Base-by-base conservation (phyloP, 306 rosid genomes). In the Sindora glabra region DNA sequence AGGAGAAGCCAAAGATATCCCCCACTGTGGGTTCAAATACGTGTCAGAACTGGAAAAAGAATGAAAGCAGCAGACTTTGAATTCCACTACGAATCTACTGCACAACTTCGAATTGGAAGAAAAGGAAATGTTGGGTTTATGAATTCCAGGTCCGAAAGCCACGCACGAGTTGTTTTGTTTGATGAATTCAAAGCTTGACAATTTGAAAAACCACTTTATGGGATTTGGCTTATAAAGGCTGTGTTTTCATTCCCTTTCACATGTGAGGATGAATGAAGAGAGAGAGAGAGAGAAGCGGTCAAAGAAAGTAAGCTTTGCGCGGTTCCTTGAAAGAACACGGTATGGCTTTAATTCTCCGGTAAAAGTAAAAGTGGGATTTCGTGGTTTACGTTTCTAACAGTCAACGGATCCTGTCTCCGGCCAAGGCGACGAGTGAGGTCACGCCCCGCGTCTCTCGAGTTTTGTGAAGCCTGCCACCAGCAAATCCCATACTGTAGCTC, bases 101-200 rank as follows among this genome's bases (percentile, higher is more conserved):
- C 27, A 44, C 63, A 26, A 30, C 11, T 68, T 78, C 56, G 13
- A 36, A 37, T 24, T 54, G 53, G 27, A 62, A 45, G 53, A 45
- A 22, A n/a, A n/a, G n/a, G n/a, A 38, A 55, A 48, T 4, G 53
- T 70, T 34, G 48, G 16, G 25, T 16, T 25, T 14, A 4, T n/a
- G n/a, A 9, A 29, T 29, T 29, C 34, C 10, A 32, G 54, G 84
- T 53, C 52, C 69, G n/a, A 81, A 81, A 65, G 12, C 21, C n/a
- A n/a, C n/a, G n/a, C 94, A 85, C 81, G 83, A 79, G 78, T 6
- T 12, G 16, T n/a, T n/a, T n/a, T n/a, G n/a, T n/a, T 86, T 74
- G 84, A 83, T 36, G 48, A 19, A 69, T 81, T 91, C 95, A 87
- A 87, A 75, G 79, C 65, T 48, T 1, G 66, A 68, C 37, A 50